phyloP scores from a whole-genome alignment of 2,329 filamentous ascomycete genomes.

The Onygenales sp. region DNA sequence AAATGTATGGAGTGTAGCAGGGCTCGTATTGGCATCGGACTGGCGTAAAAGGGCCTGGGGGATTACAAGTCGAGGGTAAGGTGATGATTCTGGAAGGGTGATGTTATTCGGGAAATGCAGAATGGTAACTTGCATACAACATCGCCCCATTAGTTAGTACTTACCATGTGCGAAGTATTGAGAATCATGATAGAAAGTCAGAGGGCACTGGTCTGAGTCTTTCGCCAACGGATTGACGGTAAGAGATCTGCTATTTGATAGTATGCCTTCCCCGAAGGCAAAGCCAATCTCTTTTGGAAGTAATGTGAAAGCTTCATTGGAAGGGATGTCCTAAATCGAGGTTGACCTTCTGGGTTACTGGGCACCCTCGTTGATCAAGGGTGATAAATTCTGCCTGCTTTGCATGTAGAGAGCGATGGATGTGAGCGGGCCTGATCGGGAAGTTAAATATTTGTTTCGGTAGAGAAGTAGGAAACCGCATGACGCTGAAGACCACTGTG shows the following conservation, averaged over 20 bases:
- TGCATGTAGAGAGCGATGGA: background rate
- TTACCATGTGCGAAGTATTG: background rate
- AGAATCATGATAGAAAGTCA: background rate
- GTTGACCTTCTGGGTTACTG: background rate
- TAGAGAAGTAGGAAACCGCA: too few relatives aligned
- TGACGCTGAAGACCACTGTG: too few relatives aligned
- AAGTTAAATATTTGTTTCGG: too few relatives aligned
- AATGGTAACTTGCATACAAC: background rate
- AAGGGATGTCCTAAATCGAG: background rate
- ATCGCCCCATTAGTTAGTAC: background rate
- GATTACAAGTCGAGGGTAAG: background rate
- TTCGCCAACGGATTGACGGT: background rate
- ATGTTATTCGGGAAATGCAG: background rate
- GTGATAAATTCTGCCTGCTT: background rate
- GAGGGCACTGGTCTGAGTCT: background rate
- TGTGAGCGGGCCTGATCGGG: conserved; percentile 8
- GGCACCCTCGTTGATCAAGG: background rate
- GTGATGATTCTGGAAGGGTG: background rate
- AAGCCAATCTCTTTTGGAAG: background rate
- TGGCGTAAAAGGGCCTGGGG: background rate
- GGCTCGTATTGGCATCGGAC: background rate
- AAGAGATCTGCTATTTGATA: background rate
- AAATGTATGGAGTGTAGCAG: background rate
- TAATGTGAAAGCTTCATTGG: background rate
- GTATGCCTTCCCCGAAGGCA: background rate